Base-by-base conservation (phyloP, 1,139 yeast genomes). In the Yamadazyma dendronema region DNA sequence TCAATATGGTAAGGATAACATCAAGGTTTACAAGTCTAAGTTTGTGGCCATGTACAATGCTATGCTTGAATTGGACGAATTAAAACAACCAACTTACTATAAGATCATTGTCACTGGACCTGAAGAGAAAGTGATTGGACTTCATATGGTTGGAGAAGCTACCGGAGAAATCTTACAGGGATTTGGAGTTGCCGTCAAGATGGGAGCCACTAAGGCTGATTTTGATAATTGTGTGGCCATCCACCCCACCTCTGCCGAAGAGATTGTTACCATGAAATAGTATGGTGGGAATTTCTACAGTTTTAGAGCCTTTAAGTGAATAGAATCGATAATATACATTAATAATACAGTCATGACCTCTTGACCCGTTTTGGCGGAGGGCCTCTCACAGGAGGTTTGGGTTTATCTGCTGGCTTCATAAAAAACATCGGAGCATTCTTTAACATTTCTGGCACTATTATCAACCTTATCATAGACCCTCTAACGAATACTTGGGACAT, bases 191-290 rank as follows among this genome's bases (percentile, higher is more conserved):
- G 98, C 98, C 40, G 71, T 92, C 49, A 89, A 89, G 68, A 86
- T 86, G 95, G 98, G 98, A 28, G 98, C 98, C 31, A 92, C 98
- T 33, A 92, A 92, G 73, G 79, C 79, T 36, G 97, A 92, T 61
- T 90, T 92, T 48, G 99, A 92, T 64, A 82, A 71, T 59, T 86
- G 95, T 67, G 97, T 92, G 26, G 99, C 99, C 33, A 92, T 92
- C 56, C 99, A 92, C 62, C 99, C 99, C 45, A 90, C 98, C 1
- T 81, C 95, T 47, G 98, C 98, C 30, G 99, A 92, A 67, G 99
- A 92, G 66, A 67, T 92, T 42, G 99, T 92, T 30, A 92, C 99
- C 22, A 70, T 92, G 80, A 75, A 70, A 41, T 84, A 70, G 57
- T 37, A 11, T 21, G 23, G 10, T 7, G 10, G 7, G 10, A 10